phyloP scores from a whole-genome alignment of 2,329 filamentous ascomycete genomes.

The Furcasterigmium furcatum region DNA sequence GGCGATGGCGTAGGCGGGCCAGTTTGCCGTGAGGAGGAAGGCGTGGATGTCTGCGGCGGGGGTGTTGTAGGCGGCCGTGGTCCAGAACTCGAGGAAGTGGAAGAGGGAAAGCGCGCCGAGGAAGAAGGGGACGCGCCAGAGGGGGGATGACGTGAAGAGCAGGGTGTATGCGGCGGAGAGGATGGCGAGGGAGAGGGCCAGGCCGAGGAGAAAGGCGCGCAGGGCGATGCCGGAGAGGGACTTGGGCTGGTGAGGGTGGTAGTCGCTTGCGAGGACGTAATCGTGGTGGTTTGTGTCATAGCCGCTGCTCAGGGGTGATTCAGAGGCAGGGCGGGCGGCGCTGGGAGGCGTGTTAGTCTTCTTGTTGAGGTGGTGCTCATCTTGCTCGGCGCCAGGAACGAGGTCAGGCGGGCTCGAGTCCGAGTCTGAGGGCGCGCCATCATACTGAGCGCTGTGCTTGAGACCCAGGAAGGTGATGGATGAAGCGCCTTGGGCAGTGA shows the following conservation, averaged over 20 bases:
- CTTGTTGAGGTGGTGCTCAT: not conserved
- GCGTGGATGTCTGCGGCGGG: slow-evolving; percentile 66
- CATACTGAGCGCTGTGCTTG: slow-evolving; percentile 1
- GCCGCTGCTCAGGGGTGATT: not conserved
- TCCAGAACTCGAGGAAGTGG: slow-evolving; percentile 96
- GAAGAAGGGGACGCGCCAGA: slow-evolving; percentile 67
- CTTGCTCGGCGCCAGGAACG: too few relatives aligned
- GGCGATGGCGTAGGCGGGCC: slow-evolving; percentile 78
- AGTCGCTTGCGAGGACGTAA: slow-evolving; percentile 16
- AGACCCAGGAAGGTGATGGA: slow-evolving; percentile 3
- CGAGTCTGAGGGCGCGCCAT: not conserved
- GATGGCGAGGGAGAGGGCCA: slow-evolving; percentile 32
- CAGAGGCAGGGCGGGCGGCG: not conserved
- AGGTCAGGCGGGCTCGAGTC: not conserved
- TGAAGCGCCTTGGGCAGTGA: not conserved
- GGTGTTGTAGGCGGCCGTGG: slow-evolving; percentile 82
- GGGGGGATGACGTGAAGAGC: slow-evolving; percentile 35
- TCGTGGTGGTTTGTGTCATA: not conserved
- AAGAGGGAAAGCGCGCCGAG: slow-evolving; percentile 69
- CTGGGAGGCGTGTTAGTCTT: not conserved
- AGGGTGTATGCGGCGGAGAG: slow-evolving; percentile 27
- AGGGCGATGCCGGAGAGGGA: slow-evolving; percentile 58
- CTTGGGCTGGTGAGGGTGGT: slow-evolving; percentile 45
- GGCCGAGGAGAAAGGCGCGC: slow-evolving; percentile 53
- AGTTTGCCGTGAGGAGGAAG: slow-evolving; percentile 84